Evolutionary conservation across 139 green algal species (phyloP), one percentile per base, ranked within the genome.

Genomic region (Picochlorum sp.): DNA sequence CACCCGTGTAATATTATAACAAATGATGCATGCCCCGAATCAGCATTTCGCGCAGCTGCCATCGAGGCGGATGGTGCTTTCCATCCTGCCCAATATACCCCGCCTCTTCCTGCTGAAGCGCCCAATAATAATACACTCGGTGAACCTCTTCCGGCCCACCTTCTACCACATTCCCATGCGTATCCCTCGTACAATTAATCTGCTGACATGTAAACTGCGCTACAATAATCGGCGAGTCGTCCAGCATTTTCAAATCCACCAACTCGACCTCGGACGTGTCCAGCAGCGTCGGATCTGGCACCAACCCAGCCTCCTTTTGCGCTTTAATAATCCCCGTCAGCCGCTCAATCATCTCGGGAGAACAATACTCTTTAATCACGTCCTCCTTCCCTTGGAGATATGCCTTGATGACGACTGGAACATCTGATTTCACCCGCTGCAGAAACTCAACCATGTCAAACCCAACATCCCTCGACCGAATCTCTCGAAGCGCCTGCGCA

Each of bases 371-470:
- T 60, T 63, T 61, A 47, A 97, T 79, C 31, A 74, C 23, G 3
- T 69, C 70, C 49, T 81, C 62, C 10, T 90, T 60, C 38, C 76
- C 77, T 45, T 71, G 59, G 41, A 92, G 64, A 68, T 89, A 92
- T 1, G 78, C 82, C 57, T 83, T 84, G 59, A 88, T 81, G 9
- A 79, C 31, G 9, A 62, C 7, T 11, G 68, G 58, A n/a, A 89
- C 73, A 23, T 89, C 85, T 28, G 26, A 49, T 54, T 77, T 78
- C 10, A 94, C 66, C 6, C 71, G 60, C 18, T 51, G 58, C 60
- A 94, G 68, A 65, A 94, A 90, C 26, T 56, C 64, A 41, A 84
- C 84, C 83, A 93, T 95, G 83, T 97, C 88, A 71, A 97, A 97
- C 45, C 15, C 45, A 2, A 85, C 83, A 74, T 95, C 86, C 6